A percentile compares a stretch with the other conserved stretches of the same genome.
Evolutionary conservation across 164 flowering plant genomes (phyloP).

Genomic region (Liquidambar formosana): DNA sequence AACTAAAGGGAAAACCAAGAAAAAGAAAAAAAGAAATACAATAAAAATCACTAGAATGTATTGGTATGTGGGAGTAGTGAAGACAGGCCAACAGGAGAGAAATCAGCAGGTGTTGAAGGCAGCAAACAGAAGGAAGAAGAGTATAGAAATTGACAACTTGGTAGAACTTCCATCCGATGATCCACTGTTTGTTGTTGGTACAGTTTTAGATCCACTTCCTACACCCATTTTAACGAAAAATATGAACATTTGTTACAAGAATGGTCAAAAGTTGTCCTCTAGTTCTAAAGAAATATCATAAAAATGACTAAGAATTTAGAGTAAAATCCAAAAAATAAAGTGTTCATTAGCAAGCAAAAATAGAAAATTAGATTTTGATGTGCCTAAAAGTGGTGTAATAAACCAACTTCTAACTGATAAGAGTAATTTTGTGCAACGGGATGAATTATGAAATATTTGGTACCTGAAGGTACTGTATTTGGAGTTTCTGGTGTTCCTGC

Average conservation of each 20-base stretch:
- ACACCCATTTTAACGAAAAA: constrained; percentile 3
- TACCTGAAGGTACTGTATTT: constrained; percentile 42
- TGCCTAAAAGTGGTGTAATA: neutral
- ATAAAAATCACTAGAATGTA: neutral
- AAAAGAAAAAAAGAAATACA: neutral
- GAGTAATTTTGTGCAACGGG: neutral
- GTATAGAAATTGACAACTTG: constrained; percentile 35
- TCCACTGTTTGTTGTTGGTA: constrained; percentile 38
- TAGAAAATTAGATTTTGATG: no score
- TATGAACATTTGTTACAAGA: neutral
- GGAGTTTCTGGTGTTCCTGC: constrained; percentile 38
- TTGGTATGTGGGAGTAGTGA: neutral
- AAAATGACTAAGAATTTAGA: no score
- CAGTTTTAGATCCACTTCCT: constrained; percentile 48
- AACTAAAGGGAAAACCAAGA: neutral
- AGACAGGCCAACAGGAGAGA: neutral
- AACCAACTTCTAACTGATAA: neutral
- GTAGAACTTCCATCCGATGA: constrained; percentile 46
- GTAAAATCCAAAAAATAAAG: no score
- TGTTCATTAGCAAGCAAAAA: no score
- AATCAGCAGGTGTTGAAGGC: constrained; percentile 23
- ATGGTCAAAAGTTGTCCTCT: neutral
- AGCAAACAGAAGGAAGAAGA: constrained; percentile 34
- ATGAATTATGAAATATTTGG: neutral
- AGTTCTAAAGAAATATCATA: no score